A percentile compares a stretch with the other conserved stretches of the same genome.
phyloP scores from a whole-genome alignment of 2,329 filamentous ascomycete species.

The Botrytis porri region DNA sequence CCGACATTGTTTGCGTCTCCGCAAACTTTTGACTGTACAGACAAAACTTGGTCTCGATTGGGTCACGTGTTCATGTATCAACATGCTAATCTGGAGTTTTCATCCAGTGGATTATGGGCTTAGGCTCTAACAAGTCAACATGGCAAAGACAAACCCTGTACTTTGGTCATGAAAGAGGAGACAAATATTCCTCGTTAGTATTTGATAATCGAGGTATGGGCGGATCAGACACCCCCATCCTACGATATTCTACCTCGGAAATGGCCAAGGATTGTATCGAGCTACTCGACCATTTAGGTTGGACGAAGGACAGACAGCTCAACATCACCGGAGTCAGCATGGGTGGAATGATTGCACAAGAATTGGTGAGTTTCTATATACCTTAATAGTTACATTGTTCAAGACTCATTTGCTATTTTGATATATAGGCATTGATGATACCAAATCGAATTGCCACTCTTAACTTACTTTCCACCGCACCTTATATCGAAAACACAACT shows the following conservation, averaged over 20 bases:
- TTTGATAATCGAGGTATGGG: slow-evolving; percentile 84
- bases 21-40: neutral
- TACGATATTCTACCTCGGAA: slow-evolving; percentile 75
- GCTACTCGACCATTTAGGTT: slow-evolving; percentile 65
- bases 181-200: slow-evolving; percentile 70
- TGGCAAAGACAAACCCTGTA: slow-evolving; percentile 84
- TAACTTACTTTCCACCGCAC: slow-evolving; percentile 60
- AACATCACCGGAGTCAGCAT: slow-evolving; percentile 78
- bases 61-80: slow-evolving; percentile 14
- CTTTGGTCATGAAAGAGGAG: slow-evolving; percentile 69
- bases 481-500: slow-evolving; percentile 58
- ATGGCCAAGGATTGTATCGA: slow-evolving; percentile 81
- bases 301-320: slow-evolving; percentile 56
- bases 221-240: slow-evolving; percentile 70
- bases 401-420: neutral
- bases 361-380: slow-evolving; percentile 52
- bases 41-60: neutral
- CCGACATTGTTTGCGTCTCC: neutral
- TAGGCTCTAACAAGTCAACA: slow-evolving; percentile 63
- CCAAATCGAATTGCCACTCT: slow-evolving; percentile 55
- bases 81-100: slow-evolving; percentile 19
- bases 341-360: slow-evolving; percentile 91
- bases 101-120: slow-evolving; percentile 72
- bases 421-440: slow-evolving; percentile 44
- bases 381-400: neutral